These are phyloP conservation scores for Gracilaria domingensis DNA, from an alignment of 23 red algal species.

Conservation along the genomic window DNA sequence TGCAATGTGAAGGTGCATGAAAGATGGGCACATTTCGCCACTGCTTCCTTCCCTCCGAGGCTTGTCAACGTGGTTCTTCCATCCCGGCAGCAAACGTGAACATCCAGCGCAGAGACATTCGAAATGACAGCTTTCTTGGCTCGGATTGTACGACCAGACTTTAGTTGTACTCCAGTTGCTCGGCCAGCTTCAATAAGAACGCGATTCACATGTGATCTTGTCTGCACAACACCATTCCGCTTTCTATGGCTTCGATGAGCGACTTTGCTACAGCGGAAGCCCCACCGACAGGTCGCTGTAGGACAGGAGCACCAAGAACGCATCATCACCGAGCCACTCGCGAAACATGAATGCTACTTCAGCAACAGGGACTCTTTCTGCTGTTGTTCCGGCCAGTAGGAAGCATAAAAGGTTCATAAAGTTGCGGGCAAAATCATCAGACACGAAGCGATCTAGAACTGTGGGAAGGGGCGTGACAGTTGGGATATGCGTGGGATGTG, in stretches of 20 bases:
- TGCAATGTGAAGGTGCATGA: constrained; percentile 84
- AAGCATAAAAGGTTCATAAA: constrained; percentile 90
- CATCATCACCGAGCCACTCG: constrained; percentile 68
- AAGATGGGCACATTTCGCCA: constrained; percentile 56
- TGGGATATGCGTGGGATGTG: constrained; percentile 31
- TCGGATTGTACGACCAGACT: background rate
- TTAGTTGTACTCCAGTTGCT: constrained; percentile 56
- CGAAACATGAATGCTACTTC: constrained; percentile 86
- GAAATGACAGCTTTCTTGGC: constrained; percentile 34
- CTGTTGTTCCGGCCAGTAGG: constrained; percentile 71
- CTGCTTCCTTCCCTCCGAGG: background rate
- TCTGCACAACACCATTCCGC: constrained; percentile 32
- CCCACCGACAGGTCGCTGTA: constrained; percentile 87
- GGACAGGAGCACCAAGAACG: constrained; percentile 11
- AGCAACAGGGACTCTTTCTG: constrained; percentile 76
- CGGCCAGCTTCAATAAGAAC: constrained; percentile 43
- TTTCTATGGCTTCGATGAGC: constrained; percentile 63
- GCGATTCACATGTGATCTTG: constrained; percentile 31
- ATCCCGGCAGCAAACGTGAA: constrained; percentile 22
- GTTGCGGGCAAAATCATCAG: constrained; percentile 66
- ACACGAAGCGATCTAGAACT: constrained; percentile 58
- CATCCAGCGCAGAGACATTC: constrained; percentile 26
- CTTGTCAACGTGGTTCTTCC: background rate
- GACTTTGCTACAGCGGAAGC: constrained; percentile 69
- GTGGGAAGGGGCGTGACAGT: constrained; percentile 54